phyloP scores from a whole-genome alignment of 208 protist genomes.

The Acanthamoeba lenticulata region DNA sequence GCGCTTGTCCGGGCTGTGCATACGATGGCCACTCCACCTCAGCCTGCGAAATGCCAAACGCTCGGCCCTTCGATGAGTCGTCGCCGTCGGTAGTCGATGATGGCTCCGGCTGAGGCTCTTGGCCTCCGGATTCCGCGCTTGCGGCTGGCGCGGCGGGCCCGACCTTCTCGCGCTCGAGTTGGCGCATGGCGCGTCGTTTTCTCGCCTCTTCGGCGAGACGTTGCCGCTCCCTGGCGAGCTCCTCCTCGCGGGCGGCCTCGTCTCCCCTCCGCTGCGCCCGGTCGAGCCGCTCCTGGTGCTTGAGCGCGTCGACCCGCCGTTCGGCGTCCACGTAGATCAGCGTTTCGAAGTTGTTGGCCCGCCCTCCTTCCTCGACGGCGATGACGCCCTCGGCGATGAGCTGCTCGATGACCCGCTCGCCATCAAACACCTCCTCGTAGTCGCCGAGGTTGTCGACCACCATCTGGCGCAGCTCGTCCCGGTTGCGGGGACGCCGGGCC shows the following conservation, averaged over 20 bases:
- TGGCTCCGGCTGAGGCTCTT: too few relatives aligned
- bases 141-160: too few relatives aligned
- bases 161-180: not conserved
- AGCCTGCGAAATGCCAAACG: too few relatives aligned
- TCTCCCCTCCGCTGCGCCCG: not conserved
- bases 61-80: too few relatives aligned
- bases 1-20: too few relatives aligned
- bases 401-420: not conserved
- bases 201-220: not conserved
- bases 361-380: not conserved
- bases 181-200: not conserved
- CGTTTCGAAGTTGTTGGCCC: not conserved
- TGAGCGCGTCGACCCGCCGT: not conserved
- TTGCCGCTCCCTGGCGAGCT: not conserved
- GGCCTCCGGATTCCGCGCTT: too few relatives aligned
- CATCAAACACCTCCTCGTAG: slow-evolving; percentile 4
- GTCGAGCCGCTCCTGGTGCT: not conserved
- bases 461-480: not conserved
- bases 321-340: not conserved
- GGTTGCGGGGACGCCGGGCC: not conserved
- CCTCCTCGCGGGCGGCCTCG: not conserved
- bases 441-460: slow-evolving; percentile 6
- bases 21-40: too few relatives aligned
- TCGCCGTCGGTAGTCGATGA: too few relatives aligned
- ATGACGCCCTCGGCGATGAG: not conserved